Evolutionary conservation across 2,329 filamentous ascomycete genomes (phyloP), one percentile per base, ranked within the genome.

Genomic region (Chrysoporthe deuterocubensis): DNA sequence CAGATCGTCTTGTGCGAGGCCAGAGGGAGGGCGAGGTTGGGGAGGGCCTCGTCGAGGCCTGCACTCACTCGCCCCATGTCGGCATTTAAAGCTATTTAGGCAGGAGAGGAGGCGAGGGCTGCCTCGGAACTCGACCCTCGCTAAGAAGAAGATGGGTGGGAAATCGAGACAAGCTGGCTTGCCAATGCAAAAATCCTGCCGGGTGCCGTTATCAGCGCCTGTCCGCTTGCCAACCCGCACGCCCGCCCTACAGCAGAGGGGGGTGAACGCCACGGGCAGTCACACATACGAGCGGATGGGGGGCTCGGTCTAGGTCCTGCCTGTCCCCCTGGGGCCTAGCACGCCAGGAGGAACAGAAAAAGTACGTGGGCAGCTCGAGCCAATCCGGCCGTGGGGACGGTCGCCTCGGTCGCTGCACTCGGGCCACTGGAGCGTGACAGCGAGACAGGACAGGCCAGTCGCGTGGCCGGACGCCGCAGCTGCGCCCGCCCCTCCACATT

Each of bases 361-460:
- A 32, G 26, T 11, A 50, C 57, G 16, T 32, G 32, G 60, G 18
- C 60, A 57, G 7, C 32, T 32, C 7, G 32, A 57, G 54, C 54
- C 54, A 57, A 40, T 40, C 16, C 54, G 54, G 54, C 32, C n/a
- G 14, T n/a, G 14, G 18, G 18, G 13, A 54, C 32, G 26, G 50
- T 32, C 32, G 26, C 50, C 40, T 37, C 54, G 32, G 34, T 34
- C 54, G 54, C 32, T 57, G 54, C 54, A 40, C 7, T 57, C 32
- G 54, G 54, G 54, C 8, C 1, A n/a, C 14, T 40, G 18, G 18
- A 40, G 54, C 54, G 34, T 40, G 54, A 57, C 54, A 57, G 54
- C 54, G 32, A 57, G 32, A 57, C 54, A 40, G 9, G 54, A 40
- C 54, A 62, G 60, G 60, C 60, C 60, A 62, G 60, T 62, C 60